Evolutionary conservation across 306 rosid species (phyloP).

Genomic region (Datisca glomerata): DNA sequence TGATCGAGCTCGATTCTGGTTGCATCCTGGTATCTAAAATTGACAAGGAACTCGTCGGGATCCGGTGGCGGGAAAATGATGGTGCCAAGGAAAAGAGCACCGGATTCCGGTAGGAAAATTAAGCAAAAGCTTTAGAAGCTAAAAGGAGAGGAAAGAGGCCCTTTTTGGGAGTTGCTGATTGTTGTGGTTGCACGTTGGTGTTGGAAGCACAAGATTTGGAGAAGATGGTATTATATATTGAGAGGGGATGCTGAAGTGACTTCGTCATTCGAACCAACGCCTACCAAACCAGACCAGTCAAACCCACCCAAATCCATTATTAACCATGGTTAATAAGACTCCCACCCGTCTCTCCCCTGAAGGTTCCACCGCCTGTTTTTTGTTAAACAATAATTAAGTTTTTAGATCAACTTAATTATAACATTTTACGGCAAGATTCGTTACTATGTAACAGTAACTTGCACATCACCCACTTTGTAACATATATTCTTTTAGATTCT

Average conservation of each 20-base stretch:
- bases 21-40: constrained; percentile 1
- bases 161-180: background rate
- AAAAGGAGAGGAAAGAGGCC: constrained; percentile 2
- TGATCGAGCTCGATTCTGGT: constrained; percentile 11
- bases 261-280: constrained; percentile 26
- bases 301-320: constrained; percentile 21
- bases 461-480: too few relatives aligned
- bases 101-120: constrained; percentile 7
- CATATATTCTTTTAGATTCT: too few relatives aligned
- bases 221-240: constrained; percentile 4
- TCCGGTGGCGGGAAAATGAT: constrained; percentile 8
- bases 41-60: background rate
- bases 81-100: background rate
- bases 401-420: too few relatives aligned
- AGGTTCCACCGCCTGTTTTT: too few relatives aligned
- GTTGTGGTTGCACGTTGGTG: constrained; percentile 1
- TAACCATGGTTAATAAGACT: constrained; percentile 29
- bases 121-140: background rate
- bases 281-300: constrained; percentile 29
- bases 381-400: too few relatives aligned
- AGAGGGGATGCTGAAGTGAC: constrained; percentile 7
- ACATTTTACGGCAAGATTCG: too few relatives aligned
- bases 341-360: too few relatives aligned
- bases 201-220: constrained; percentile 11
- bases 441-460: too few relatives aligned